Conservation (phyloP, 441 rosid species). For the Erysimum cheiri region DNA sequence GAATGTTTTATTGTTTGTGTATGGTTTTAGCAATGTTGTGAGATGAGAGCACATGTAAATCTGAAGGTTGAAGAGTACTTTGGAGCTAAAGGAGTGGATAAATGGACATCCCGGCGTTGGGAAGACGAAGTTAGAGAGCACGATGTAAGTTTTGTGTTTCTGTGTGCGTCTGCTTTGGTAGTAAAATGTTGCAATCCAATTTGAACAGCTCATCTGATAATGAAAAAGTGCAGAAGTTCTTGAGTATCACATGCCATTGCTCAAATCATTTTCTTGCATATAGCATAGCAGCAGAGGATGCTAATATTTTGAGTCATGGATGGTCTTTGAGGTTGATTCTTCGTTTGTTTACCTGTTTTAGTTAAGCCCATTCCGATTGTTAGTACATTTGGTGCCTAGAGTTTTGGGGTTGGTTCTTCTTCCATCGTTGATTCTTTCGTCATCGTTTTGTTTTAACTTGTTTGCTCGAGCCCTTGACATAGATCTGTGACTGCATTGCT, state of each 20-base stretch:
- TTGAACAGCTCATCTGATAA: conserved; percentile 7
- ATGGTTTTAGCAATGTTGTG: conserved; percentile 72
- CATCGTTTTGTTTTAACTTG: neutral
- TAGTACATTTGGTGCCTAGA: conserved; percentile 11
- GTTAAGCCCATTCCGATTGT: neutral
- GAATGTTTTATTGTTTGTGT: neutral
- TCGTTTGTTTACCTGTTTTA: conserved; percentile 9
- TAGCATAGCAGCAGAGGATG: neutral
- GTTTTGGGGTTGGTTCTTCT: conserved; percentile 15
- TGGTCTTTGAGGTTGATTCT: conserved; percentile 3
- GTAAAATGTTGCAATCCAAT: conserved; percentile 1
- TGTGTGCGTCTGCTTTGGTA: neutral
- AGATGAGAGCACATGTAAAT: conserved; percentile 50
- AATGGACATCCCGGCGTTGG: conserved; percentile 69
- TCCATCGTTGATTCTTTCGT: conserved; percentile 13
- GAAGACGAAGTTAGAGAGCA: conserved; percentile 66
- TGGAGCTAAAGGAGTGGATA: conserved; percentile 84
- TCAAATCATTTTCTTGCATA: neutral
- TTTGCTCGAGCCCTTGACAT: neutral
- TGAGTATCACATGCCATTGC: neutral
- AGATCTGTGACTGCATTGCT: conserved; percentile 5
- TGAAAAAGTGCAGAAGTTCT: neutral
- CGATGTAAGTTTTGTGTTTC: conserved; percentile 58
- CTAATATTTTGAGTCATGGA: neutral
- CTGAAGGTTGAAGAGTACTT: conserved; percentile 68